These are phyloP conservation scores for Thelonectria discophora DNA, from an alignment of 2,329 filamentous ascomycete genomes.

Conservation along the genomic window DNA sequence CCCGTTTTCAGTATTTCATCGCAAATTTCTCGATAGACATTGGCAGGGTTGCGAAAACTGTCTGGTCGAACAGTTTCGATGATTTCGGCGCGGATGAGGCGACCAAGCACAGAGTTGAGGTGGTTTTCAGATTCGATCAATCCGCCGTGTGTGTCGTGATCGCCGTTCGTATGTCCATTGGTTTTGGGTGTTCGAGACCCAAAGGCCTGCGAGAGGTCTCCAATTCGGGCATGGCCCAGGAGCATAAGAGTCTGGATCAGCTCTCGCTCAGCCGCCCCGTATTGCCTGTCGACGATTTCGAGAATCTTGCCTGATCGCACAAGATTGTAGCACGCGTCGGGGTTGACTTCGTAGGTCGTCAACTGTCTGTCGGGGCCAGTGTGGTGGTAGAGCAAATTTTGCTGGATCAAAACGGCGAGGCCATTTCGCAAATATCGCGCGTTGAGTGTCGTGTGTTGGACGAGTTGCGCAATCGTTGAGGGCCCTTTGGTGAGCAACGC, in stretches of 20 bases:
- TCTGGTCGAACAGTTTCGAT: conserved; percentile 68
- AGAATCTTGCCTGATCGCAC: conserved; percentile 84
- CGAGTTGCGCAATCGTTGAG: conserved; percentile 74
- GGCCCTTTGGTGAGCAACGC: conserved; percentile 82
- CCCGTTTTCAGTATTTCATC: conserved; percentile 64
- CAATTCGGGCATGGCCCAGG: conserved; percentile 79
- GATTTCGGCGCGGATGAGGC: conserved; percentile 71
- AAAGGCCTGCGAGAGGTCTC: conserved; percentile 74
- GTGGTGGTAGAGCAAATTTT: conserved; percentile 83
- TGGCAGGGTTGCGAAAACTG: conserved; percentile 69
- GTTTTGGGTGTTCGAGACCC: conserved; percentile 48
- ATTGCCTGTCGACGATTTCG: conserved; percentile 75
- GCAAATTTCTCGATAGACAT: conserved; percentile 69
- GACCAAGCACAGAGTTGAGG: conserved; percentile 60
- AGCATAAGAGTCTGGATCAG: conserved; percentile 79
- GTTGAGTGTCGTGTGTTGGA: conserved; percentile 75
- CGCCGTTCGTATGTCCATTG: conserved; percentile 49
- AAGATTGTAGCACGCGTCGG: conserved; percentile 81
- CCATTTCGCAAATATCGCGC: conserved; percentile 82
- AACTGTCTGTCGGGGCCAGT: conserved; percentile 68
- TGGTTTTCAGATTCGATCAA: conserved; percentile 57
- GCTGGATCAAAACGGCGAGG: conserved; percentile 85
- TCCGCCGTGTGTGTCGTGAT: conserved; percentile 44
- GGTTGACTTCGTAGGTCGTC: conserved; percentile 86
- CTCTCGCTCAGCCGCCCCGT: conserved; percentile 77